Evolutionary conservation across 1,139 yeast genomes (phyloP), one percentile per base, ranked within the genome.

Genomic region (Hansenula sp.): DNA sequence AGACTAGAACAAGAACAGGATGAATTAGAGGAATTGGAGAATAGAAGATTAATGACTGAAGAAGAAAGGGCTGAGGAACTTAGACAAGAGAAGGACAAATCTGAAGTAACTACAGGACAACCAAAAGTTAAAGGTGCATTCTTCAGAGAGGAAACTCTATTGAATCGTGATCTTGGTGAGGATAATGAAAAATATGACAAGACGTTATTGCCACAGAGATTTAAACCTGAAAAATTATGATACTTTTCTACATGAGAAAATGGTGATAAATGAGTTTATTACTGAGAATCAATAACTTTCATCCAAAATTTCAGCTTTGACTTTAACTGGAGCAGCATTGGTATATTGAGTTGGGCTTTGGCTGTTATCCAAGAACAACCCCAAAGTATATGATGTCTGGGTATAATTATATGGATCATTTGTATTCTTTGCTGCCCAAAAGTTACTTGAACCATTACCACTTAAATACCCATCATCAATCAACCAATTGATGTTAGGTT

Each of bases 391-490:
- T 14, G 44, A 29, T 10, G 36, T 28, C 25, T 52, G 36, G 27
- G 75, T 66, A 59, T 63, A 66, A n/a, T 46, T 37, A 61, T 71
- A 68, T 22, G 75, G 75, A 51, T 73, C 77, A 29, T 53, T 52
- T 51, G 66, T 55, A 56, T 71, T 62, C 56, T 60, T 63, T 48
- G 68, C 63, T 32, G 73, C 77, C 48, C 56, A 68, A 55, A 68
- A 69, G 28, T 59, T 59, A 29, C 50, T 44, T 3, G 32, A 35
- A 10, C 28, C 21, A 19, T 34, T 34, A 44, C 57, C 53, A 24
- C 51, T 33, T 39, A 69, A 48, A 45, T 51, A 45, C 30, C 60
- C 65, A 42, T 50, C 55, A 34, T 38, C 42, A 35, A 52, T 21
- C n/a, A 41, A 44, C 49, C 40, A 45, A 18, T 30, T 30, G 29